phyloP scores from a whole-genome alignment of 495 filamentous ascomycete species.

The Lasiosphaeriaceae sp. region DNA sequence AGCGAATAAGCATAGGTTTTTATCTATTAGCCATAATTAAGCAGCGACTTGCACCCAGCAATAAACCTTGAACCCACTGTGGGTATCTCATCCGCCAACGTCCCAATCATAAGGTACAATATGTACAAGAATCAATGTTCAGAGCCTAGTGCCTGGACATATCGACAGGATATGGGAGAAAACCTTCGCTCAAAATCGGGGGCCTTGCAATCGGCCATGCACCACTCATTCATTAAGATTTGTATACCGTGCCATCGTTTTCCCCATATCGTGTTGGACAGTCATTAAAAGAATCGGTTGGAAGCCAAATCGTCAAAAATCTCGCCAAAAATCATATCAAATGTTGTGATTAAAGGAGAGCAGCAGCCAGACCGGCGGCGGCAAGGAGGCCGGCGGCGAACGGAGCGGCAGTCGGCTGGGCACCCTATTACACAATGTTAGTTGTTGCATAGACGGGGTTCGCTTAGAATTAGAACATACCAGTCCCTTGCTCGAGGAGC shows the following conservation, averaged over 20 bases:
- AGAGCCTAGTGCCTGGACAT: constrained; percentile 12
- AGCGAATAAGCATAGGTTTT: background rate
- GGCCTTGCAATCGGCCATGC: constrained; percentile 9
- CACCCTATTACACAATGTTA: constrained; percentile 12
- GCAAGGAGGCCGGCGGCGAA: constrained; percentile 29
- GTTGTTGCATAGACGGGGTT: background rate
- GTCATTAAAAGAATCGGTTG: constrained; percentile 19
- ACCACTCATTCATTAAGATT: constrained; percentile 22
- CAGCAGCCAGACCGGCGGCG: constrained; percentile 32
- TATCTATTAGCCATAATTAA: constrained; percentile 2
- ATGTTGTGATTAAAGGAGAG: constrained; percentile 23
- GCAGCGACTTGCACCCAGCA: background rate
- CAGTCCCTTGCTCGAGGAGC: constrained; percentile 14
- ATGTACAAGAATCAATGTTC: constrained; percentile 29
- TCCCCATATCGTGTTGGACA: constrained; percentile 8
- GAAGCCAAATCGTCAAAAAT: constrained; percentile 15
- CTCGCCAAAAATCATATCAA: background rate
- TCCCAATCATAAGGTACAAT: constrained; percentile 13
- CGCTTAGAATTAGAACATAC: background rate
- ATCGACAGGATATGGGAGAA: constrained; percentile 21
- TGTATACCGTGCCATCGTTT: constrained; percentile 15
- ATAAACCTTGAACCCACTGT: constrained; percentile 13
- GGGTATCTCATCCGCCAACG: constrained; percentile 22
- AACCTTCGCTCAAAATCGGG: constrained; percentile 13
- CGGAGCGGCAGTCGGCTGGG: constrained; percentile 29